Conservation (phyloP, 352 stramenopile genomes). For the Peronosclerospora sorghi region DNA sequence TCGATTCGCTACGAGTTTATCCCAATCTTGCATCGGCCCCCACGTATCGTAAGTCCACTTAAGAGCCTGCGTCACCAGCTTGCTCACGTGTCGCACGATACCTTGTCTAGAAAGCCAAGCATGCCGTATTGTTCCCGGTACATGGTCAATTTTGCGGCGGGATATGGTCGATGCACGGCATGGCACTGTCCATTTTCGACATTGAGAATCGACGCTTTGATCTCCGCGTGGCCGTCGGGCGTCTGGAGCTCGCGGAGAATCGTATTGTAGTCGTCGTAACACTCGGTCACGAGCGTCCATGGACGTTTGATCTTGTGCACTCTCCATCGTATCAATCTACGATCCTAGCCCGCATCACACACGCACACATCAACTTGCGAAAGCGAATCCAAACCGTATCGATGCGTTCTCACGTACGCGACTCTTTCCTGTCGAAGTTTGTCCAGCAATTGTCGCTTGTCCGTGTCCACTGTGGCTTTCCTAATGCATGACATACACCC, state of each 20-base stretch:
- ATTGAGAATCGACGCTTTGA: conserved; percentile 60
- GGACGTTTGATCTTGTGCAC: conserved; percentile 51
- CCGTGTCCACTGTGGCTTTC: conserved; percentile 35
- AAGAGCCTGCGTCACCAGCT: no score
- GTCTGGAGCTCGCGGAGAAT: conserved; percentile 59
- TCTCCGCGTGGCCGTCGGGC: no score
- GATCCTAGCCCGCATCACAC: not conserved
- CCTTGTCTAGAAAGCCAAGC: conserved; percentile 68
- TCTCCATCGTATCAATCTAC: conserved; percentile 59
- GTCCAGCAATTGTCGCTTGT: conserved; percentile 42
- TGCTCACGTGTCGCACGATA: conserved; percentile 14
- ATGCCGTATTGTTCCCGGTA: conserved; percentile 54
- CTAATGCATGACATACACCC: conserved; percentile 18
- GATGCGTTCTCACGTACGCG: conserved; percentile 16
- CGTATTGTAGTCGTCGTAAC: conserved; percentile 71
- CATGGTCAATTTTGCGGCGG: conserved; percentile 34
- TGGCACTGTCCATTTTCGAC: conserved; percentile 52
- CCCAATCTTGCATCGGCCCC: no score
- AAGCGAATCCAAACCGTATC: no score
- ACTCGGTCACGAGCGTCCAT: conserved; percentile 71
- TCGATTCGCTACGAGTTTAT: no score
- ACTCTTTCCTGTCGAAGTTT: conserved; percentile 57
- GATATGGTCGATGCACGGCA: conserved; percentile 45
- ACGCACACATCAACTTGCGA: not conserved
- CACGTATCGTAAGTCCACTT: no score